These are phyloP conservation scores for Flaveria brownii DNA, from an alignment of 129 eudicot species.

Conservation along the genomic window DNA sequence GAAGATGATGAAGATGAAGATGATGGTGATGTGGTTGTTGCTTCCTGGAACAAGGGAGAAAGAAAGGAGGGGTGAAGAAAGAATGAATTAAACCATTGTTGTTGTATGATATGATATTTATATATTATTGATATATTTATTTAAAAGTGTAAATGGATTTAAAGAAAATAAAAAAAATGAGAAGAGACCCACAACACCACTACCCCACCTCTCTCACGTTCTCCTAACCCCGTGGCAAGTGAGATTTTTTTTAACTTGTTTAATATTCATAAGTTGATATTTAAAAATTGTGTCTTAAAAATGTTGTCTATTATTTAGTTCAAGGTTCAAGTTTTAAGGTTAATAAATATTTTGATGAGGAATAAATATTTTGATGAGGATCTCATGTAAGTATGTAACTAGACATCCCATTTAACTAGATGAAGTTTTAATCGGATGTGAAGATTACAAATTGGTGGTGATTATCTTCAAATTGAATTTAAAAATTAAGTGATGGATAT, in stretches of 20 bases:
- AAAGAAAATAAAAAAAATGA: background rate
- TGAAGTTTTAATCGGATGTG: no score
- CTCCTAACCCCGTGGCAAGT: conserved; percentile 37
- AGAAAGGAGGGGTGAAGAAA: conserved; percentile 20
- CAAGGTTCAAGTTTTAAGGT: no score
- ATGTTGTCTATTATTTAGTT: no score
- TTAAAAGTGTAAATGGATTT: conserved; percentile 12
- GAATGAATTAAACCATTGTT: conserved; percentile 12
- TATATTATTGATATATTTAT: background rate
- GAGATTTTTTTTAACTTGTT: conserved; percentile 9
- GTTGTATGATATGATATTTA: no score
- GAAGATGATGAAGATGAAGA: conserved; percentile 23
- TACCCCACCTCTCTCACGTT: conserved; percentile 45
- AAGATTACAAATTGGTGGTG: no score
- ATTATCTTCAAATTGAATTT: no score
- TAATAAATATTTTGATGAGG: no score
- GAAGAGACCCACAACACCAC: background rate
- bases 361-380: no score
- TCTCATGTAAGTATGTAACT: no score
- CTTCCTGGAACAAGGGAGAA: conserved; percentile 40
- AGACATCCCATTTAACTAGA: no score
- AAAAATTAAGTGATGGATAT: no score
- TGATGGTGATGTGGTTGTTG: conserved; percentile 26
- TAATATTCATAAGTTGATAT: background rate
- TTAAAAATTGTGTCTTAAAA: no score